Evolutionary conservation across 345 rosid genomes (phyloP).

Genomic region (Noccaea bulbosa): DNA sequence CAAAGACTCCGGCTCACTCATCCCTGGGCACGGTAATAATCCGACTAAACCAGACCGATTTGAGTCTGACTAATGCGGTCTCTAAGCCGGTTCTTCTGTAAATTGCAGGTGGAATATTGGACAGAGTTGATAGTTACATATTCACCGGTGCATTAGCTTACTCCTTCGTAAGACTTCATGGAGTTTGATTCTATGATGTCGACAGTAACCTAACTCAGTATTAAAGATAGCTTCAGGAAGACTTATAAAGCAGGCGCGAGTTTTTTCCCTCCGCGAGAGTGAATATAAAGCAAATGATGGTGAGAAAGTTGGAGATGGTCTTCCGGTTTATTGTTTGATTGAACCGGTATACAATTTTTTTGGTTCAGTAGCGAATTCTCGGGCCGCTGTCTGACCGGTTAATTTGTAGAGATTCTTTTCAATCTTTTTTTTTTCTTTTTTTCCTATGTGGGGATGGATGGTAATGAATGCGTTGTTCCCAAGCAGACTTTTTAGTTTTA

Average conservation of each 20-base stretch:
- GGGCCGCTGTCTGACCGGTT: conserved; percentile 6
- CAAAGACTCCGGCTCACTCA: conserved; percentile 94
- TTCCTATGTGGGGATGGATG: conserved; percentile 21
- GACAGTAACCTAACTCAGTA: neutral
- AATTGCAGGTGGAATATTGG: conserved; percentile 82
- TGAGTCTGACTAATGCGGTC: neutral
- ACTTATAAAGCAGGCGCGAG: conserved; percentile 1
- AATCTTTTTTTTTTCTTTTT: neutral
- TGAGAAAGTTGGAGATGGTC: neutral
- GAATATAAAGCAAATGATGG: neutral
- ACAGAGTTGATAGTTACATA: conserved; percentile 89
- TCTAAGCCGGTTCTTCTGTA: conserved; percentile 17
- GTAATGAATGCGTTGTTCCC: conserved; percentile 35
- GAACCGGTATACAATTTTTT: conserved; percentile 23
- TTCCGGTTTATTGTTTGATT: conserved; percentile 29
- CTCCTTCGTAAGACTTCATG: conserved; percentile 75
- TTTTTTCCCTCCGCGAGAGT: conserved; percentile 3
- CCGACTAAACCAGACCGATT: neutral
- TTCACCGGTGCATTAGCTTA: conserved; percentile 95
- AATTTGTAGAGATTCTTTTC: neutral
- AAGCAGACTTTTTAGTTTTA: conserved; percentile 20
- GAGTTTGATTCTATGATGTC: conserved; percentile 55
- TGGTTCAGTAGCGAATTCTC: neutral
- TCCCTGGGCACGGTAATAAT: conserved; percentile 84
- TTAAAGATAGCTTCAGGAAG: conserved; percentile 8